Conservation (phyloP, 1,139 yeast genomes). For the Chernovozyma aurita region DNA sequence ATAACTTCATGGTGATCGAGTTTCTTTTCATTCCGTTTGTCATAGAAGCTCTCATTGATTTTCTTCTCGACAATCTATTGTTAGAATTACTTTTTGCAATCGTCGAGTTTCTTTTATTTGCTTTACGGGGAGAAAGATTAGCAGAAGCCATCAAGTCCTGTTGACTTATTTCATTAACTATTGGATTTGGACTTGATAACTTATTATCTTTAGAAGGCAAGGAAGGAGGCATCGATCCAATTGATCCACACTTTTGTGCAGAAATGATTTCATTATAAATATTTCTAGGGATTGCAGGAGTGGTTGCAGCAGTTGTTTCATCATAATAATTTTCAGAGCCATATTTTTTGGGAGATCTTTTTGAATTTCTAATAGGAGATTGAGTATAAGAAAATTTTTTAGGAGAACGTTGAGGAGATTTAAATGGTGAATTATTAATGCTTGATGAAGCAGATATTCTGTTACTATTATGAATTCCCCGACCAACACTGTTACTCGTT, state of each 20-base stretch:
- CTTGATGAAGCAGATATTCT: slow-evolving; percentile 30
- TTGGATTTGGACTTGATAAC: slow-evolving; percentile 14
- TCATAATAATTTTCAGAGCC: slow-evolving; percentile 10
- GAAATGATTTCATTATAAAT: slow-evolving; percentile 44
- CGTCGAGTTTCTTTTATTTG: slow-evolving; percentile 28
- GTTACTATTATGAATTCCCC: slow-evolving; percentile 11
- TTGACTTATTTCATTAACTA: slow-evolving; percentile 21
- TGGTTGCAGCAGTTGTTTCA: slow-evolving; percentile 12
- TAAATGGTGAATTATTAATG: slow-evolving; percentile 21
- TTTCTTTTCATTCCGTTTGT: slow-evolving; percentile 54
- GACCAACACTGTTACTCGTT: slow-evolving; percentile 17
- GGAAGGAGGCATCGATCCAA: slow-evolving; percentile 34
- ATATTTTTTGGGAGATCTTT: slow-evolving; percentile 14
- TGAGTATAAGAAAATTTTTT: slow-evolving; percentile 16
- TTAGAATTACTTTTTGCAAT: slow-evolving; percentile 25
- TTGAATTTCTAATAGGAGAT: slow-evolving; percentile 19
- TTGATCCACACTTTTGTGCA: slow-evolving; percentile 30
- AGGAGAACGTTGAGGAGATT: slow-evolving; percentile 14
- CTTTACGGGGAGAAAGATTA: slow-evolving; percentile 17
- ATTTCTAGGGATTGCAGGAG: slow-evolving; percentile 40
- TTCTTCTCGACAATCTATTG: slow-evolving; percentile 34
- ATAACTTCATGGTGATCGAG: slow-evolving; percentile 63
- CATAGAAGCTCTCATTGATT: slow-evolving; percentile 39
- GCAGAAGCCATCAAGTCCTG: slow-evolving; percentile 29
- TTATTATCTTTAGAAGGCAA: slow-evolving; percentile 20